Conservation (phyloP, 2,329 filamentous ascomycete genomes). For the Ophiostoma perfectum region DNA sequence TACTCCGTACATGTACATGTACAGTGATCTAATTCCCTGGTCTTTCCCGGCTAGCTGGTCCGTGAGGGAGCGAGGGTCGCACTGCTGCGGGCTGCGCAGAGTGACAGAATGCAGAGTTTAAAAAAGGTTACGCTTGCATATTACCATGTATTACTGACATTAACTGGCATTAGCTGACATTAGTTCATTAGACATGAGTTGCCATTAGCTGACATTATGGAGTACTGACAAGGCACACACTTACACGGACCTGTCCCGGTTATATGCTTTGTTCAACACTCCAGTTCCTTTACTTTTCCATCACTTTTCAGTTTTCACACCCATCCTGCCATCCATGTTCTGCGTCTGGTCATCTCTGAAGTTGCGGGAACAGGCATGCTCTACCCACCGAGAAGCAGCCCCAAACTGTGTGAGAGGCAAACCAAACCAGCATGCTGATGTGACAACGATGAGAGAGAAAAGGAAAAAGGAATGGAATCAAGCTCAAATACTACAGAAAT, state of each 20-base stretch:
- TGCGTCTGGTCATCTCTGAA: too few relatives aligned
- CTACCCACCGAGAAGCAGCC: neutral
- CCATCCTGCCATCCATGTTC: neutral
- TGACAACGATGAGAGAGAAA: neutral
- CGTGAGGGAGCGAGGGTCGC: neutral
- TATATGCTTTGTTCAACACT: neutral
- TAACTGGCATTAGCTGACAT: too few relatives aligned
- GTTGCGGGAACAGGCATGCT: neutral
- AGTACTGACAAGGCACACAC: neutral
- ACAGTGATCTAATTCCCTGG: slow-evolving; percentile 1
- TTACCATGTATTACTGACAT: neutral
- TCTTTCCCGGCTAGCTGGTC: slow-evolving; percentile 11
- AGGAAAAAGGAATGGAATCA: neutral
- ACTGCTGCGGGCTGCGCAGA: too few relatives aligned
- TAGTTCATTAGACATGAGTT: too few relatives aligned
- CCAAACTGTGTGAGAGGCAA: neutral
- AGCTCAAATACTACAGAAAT: neutral
- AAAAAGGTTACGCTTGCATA: neutral
- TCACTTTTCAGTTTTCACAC: neutral
- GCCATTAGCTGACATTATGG: too few relatives aligned
- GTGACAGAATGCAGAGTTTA: too few relatives aligned
- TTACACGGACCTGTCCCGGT: slow-evolving; percentile 1
- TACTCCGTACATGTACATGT: slow-evolving; percentile 1
- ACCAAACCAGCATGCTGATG: neutral
- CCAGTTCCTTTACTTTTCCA: neutral